phyloP scores from a whole-genome alignment of 805 yeast genomes.

The Zygotorulaspora florentina region DNA sequence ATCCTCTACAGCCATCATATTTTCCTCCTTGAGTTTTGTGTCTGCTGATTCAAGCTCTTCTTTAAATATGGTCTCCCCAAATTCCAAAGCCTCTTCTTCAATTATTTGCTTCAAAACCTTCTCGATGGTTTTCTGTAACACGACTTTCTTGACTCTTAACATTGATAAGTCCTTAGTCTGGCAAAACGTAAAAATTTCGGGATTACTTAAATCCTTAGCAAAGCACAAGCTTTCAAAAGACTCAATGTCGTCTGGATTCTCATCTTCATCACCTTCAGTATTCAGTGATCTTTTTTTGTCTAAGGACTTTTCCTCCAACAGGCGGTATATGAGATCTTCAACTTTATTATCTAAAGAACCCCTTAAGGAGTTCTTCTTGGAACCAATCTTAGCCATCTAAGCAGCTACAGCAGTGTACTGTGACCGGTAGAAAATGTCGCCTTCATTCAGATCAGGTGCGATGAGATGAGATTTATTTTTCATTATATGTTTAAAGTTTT shows the following conservation, averaged over 20 bases:
- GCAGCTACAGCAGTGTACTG: background rate
- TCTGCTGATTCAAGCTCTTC: conserved; percentile 28
- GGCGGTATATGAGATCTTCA: conserved; percentile 48
- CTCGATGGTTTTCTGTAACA: conserved; percentile 61
- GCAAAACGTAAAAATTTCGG: conserved; percentile 54
- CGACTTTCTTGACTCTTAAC: conserved; percentile 61
- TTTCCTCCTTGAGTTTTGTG: conserved; percentile 34
- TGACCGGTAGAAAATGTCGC: too few species aligned
- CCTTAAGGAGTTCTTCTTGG: conserved; percentile 24
- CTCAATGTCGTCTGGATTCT: conserved; percentile 25
- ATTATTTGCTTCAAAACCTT: conserved; percentile 51
- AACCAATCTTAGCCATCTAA: conserved; percentile 35
- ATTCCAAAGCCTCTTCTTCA: conserved; percentile 59
- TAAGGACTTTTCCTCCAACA: conserved; percentile 57
- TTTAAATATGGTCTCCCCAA: conserved; percentile 28
- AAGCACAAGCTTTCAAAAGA: conserved; percentile 44
- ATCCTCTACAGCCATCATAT: conserved; percentile 62
- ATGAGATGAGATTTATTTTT: conserved; percentile 8
- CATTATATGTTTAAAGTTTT: background rate
- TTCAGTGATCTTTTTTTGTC: conserved; percentile 31
- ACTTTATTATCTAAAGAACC: conserved; percentile 52
- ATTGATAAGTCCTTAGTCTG: conserved; percentile 64
- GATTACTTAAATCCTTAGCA: conserved; percentile 52
- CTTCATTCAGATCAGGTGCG: conserved; percentile 1
- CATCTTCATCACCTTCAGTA: conserved; percentile 20